Evolutionary conservation across 139 green algal species (phyloP).

Genomic region (Picochlorum sp.): DNA sequence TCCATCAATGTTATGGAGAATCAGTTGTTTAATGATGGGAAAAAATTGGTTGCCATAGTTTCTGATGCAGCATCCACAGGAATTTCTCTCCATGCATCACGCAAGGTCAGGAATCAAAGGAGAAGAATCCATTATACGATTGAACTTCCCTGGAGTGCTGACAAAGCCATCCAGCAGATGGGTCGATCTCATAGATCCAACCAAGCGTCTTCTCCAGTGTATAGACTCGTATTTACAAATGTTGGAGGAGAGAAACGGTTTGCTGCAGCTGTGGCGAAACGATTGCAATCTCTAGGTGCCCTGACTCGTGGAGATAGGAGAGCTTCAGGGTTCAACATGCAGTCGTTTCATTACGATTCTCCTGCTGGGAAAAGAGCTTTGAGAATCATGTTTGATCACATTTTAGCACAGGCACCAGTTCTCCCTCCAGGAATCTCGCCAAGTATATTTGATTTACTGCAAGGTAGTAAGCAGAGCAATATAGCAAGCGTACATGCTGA

Average conservation of each 20-base stretch:
- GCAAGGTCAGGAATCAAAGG: slow-evolving; percentile 32
- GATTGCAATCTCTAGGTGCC: slow-evolving; percentile 78
- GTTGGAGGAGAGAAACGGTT: slow-evolving; percentile 83
- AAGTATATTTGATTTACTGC: slow-evolving; percentile 41
- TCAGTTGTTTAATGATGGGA: slow-evolving; percentile 69
- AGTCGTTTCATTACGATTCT: slow-evolving; percentile 64
- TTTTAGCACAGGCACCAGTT: slow-evolving; percentile 27
- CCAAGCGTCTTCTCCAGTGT: slow-evolving; percentile 37
- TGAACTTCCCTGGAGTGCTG: slow-evolving; percentile 82
- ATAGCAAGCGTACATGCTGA: slow-evolving; percentile 60
- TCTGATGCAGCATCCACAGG: slow-evolving; percentile 75
- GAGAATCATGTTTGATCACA: slow-evolving; percentile 49
- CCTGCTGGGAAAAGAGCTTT: slow-evolving; percentile 40
- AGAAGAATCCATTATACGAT: slow-evolving; percentile 77
- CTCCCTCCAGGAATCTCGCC: slow-evolving; percentile 25
- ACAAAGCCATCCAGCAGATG: slow-evolving; percentile 92
- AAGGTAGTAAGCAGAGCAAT: slow-evolving; percentile 38
- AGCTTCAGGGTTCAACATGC: slow-evolving; percentile 60
- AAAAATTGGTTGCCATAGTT: slow-evolving; percentile 89
- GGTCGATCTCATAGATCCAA: slow-evolving; percentile 47
- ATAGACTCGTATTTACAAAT: slow-evolving; percentile 64
- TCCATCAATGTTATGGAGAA: slow-evolving; percentile 66
- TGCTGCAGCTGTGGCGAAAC: slow-evolving; percentile 67
- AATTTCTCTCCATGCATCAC: slow-evolving; percentile 33
- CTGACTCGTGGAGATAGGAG: slow-evolving; percentile 81